These are phyloP conservation scores for Ustilago loliicola DNA, from an alignment of 1,284 basidiomycete species.

Conservation along the genomic window DNA sequence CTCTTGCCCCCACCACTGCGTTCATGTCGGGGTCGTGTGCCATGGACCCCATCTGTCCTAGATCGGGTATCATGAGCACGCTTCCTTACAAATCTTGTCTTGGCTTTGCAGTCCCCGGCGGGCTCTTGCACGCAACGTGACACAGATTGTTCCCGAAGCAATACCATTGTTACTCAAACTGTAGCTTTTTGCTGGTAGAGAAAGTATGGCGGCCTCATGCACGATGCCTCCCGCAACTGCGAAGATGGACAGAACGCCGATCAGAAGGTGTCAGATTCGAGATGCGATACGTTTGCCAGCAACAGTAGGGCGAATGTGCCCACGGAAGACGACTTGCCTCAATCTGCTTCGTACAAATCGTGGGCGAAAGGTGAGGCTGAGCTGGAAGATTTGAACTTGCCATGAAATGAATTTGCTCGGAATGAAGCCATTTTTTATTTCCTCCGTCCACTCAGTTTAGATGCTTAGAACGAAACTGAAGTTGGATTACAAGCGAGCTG, in stretches of 20 bases:
- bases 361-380: neutral
- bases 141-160: neutral
- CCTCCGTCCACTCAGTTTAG: neutral
- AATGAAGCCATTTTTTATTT: neutral
- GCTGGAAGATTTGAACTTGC: neutral
- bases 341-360: neutral
- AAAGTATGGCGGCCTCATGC: conserved; percentile 1
- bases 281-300: conserved; percentile 3
- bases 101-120: neutral
- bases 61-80: neutral
- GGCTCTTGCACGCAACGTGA: neutral
- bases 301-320: neutral
- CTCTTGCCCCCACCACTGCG: neutral
- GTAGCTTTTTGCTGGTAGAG: neutral
- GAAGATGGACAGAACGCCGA: conserved; percentile 8
- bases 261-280: neutral
- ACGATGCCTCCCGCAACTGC: conserved; percentile 13
- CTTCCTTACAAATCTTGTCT: neutral
- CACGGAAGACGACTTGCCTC: neutral
- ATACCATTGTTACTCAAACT: neutral
- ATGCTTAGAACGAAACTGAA: neutral
- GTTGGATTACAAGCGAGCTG: neutral
- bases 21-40: neutral
- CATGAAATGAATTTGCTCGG: neutral
- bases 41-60: neutral